Conservation (phyloP, 108 stramenopile genomes). For the Fragilaria crotonensis region DNA sequence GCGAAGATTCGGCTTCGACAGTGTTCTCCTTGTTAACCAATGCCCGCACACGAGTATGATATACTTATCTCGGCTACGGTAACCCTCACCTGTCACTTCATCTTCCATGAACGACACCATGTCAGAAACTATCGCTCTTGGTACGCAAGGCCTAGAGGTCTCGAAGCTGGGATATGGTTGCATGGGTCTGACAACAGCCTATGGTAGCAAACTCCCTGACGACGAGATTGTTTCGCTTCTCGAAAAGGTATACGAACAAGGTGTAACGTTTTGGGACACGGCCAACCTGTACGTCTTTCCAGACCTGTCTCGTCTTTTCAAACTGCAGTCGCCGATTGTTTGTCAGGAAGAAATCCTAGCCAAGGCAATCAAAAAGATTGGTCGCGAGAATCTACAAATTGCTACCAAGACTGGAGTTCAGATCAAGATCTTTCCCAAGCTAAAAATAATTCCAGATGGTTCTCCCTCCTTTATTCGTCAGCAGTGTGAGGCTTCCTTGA, state of each 20-base stretch:
- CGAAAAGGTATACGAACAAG: slow-evolving; percentile 11
- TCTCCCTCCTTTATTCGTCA: no score
- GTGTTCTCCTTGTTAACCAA: no score
- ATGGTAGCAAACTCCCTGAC: slow-evolving; percentile 8
- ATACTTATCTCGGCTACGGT: no score
- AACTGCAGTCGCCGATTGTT: no score
- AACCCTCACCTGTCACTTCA: no score
- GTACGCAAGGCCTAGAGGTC: no score
- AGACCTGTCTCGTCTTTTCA: background rate
- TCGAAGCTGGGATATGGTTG: slow-evolving; percentile 12
- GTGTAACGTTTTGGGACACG: slow-evolving; percentile 21
- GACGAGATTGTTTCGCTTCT: slow-evolving; percentile 14
- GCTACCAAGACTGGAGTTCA: slow-evolving; percentile 10
- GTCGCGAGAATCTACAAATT: slow-evolving; percentile 11
- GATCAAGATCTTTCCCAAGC: background rate
- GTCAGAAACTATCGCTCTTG: no score
- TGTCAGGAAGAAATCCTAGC: slow-evolving; percentile 14
- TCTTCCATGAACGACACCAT: no score
- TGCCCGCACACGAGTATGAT: no score
- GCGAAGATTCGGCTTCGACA: no score
- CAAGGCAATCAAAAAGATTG: slow-evolving; percentile 15
- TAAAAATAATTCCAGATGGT: no score
- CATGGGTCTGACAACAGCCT: slow-evolving; percentile 23
- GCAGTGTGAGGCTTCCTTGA: background rate
- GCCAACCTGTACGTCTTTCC: slow-evolving; percentile 13